phyloP scores from a whole-genome alignment of 2,329 filamentous ascomycete species.

The Leptographium flavum region DNA sequence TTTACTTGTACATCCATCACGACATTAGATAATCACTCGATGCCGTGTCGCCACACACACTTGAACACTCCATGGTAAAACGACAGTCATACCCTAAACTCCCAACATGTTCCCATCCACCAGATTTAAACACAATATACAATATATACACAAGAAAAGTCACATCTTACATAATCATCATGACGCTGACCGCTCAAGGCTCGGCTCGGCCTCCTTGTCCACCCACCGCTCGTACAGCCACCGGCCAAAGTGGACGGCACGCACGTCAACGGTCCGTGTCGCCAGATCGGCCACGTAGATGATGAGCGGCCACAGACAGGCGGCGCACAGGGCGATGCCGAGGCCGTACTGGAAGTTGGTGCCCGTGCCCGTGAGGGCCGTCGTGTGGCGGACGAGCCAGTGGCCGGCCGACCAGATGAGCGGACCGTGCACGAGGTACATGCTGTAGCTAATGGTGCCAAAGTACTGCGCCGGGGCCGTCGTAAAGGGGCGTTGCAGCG shows the following conservation, averaged over 20 bases:
- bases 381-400: slow-evolving; percentile 4
- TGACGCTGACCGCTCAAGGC: background rate
- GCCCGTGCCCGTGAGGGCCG: slow-evolving; percentile 29
- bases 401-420: slow-evolving; percentile 38
- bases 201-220: background rate
- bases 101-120: too few species aligned
- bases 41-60: too few species aligned
- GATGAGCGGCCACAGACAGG: slow-evolving; percentile 34
- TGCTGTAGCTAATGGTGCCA: slow-evolving; percentile 43
- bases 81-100: too few species aligned
- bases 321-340: slow-evolving; percentile 31
- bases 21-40: too few species aligned
- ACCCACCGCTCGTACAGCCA: slow-evolving; percentile 33
- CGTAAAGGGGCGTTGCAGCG: slow-evolving; percentile 17
- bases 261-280: slow-evolving; percentile 39
- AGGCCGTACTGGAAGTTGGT: slow-evolving; percentile 25
- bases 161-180: background rate
- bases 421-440: slow-evolving; percentile 48
- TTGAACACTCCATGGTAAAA: too few species aligned
- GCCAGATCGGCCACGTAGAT: slow-evolving; percentile 43
- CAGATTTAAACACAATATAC: too few species aligned
- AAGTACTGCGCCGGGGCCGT: slow-evolving; percentile 26
- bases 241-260: slow-evolving; percentile 39
- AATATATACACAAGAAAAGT: background rate
- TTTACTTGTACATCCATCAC: too few species aligned